Percentiles rank a stretch among this genome's conserved stretches.
Conservation (phyloP, 805 yeast species). For the Candida quercuum region DNA sequence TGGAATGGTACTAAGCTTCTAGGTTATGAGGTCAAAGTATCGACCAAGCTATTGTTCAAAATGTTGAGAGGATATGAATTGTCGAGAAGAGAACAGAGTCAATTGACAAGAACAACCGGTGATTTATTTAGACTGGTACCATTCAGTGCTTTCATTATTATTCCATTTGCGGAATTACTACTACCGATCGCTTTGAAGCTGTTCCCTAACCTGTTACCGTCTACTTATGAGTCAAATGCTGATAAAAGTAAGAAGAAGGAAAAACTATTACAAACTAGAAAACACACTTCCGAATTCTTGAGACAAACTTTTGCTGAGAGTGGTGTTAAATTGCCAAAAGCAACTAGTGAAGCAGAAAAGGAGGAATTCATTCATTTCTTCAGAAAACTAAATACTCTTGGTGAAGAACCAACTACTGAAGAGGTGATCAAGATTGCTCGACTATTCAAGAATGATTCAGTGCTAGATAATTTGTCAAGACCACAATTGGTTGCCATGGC, state of each 20-base stretch:
- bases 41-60: constrained; percentile 74
- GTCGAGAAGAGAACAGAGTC: constrained; percentile 84
- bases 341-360: constrained; percentile 65
- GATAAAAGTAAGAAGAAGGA: constrained; percentile 56
- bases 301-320: constrained; percentile 62
- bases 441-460: constrained; percentile 87
- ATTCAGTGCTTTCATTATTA: constrained; percentile 80
- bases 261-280: constrained; percentile 56
- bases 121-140: constrained; percentile 90
- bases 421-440: constrained; percentile 81
- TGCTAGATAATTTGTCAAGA: constrained; percentile 86
- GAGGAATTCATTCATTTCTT: constrained; percentile 76
- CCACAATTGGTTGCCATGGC: constrained; percentile 91
- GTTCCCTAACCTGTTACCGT: constrained; percentile 93
- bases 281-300: constrained; percentile 54
- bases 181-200: constrained; percentile 84
- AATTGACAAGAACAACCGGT: constrained; percentile 77
- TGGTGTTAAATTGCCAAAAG: constrained; percentile 63
- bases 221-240: constrained; percentile 73
- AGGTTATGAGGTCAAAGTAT: constrained; percentile 84
- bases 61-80: constrained; percentile 87
- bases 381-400: constrained; percentile 58
- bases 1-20: constrained; percentile 94
- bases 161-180: constrained; percentile 92
- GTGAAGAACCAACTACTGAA: constrained; percentile 57